Evolutionary conservation across 805 yeast species (phyloP), one percentile per base, ranked within the genome.

Genomic region (Suhomyces emberorum): DNA sequence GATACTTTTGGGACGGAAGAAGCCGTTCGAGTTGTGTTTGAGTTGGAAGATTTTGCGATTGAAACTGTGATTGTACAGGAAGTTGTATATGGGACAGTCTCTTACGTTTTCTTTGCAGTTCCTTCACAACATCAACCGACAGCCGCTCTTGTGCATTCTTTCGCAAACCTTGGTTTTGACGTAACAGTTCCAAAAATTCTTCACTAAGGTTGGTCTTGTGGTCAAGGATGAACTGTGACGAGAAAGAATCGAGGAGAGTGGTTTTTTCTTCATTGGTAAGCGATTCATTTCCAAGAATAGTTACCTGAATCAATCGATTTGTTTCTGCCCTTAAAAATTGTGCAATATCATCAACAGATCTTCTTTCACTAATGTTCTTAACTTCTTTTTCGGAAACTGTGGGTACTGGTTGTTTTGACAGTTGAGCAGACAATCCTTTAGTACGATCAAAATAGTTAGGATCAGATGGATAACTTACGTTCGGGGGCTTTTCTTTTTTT

Each of bases 161-260:
- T 5, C 16, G 15, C 9, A 3, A 12, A 6, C 16, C 2, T 14
- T 21, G 14, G 7, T 35, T 35, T n/a, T 24, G 20, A 17, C 34
- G 37, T 9, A 42, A 30, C 28, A 31, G 37, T 25, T 35, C 41
- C 23, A 41, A 28, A 21, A 43, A 36, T 18, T 28, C 32, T 28
- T 28, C 35, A 26, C 39, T 41, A 16, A 38, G 37, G 12, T 26
- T 18, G 15, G 40, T 43, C 11, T 36, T 34, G 25, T 45, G 43
- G 34, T 45, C 49, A 28, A 34, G 24, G 6, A 45, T 24, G 17
- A 43, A 34, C 30, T 42, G 49, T 15, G 42, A 38, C 15, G 39
- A 23, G 15, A 41, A 32, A 21, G 39, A 34, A 27, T 45, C 47
- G 21, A 45, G 17, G n/a, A 45, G 22, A 7, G 37, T 29, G 3